Evolutionary conservation across 306 rosid species (phyloP), one percentile per base, ranked within the genome.

Genomic region (Rubus idaeus): DNA sequence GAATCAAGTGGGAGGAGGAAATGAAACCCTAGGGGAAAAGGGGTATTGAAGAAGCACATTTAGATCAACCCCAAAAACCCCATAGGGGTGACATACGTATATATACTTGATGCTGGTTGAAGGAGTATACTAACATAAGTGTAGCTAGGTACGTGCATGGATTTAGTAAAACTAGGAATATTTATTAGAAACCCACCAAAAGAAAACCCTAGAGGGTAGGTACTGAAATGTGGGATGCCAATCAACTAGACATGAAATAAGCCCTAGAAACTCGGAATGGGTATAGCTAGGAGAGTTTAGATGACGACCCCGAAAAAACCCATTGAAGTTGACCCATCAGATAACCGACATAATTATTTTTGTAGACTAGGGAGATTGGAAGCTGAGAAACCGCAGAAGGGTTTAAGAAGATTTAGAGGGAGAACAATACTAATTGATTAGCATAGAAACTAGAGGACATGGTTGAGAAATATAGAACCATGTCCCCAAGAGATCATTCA

Each of bases 401-500:
- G 23, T 41, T 73, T 21, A 56, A 71, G 76, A 73, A 73, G 42
- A 50, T 41, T 44, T 45, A 45, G 45, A 44, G 23, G 67, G 20
- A 63, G n/a, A 74, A n/a, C 18, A 9, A 26, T 40, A 60, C 58
- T 45, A 41, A 46, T 17, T 9, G 49, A 46, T 75, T n/a, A 26
- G 30, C 47, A 47, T 64, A 75, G 74, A 70, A 39, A 23, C 41
- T 46, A 65, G 16, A 42, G 23, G 72, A 40, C 8, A 23, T 63
- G 57, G 69, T 26, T 21, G 77, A 74, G 47, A 74, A 46, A 61
- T 60, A 74, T 12, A 35, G 4, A 61, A 74, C 58, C 70, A 75
- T 75, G 49, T 10, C 70, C 70, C 49, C 58, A 4, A 17, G 76
- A 40, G 60, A 60, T 61, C 69, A 5, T 18, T 65, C 23, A 65